Base-by-base conservation (phyloP, 768 basidiomycete genomes). In the Artomyces pyxidatus region DNA sequence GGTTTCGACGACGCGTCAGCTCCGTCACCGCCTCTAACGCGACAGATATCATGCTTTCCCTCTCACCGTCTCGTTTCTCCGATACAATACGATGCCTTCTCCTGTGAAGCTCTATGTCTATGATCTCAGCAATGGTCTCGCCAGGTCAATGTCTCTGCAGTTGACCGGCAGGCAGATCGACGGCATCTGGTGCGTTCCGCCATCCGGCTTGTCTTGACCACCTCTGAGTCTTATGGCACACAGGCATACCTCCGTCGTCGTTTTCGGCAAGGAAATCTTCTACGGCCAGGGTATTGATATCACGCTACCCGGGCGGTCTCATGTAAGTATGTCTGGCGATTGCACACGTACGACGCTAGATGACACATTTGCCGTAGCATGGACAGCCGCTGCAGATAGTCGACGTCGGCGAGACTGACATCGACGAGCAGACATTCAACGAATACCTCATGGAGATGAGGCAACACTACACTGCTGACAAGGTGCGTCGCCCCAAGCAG, bases 161-260 rank as follows among this genome's bases (percentile, higher is more conserved):
- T 72, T 96, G 35, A 87, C 86, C 0, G 94, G 94, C 4, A 77
- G 80, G 45, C 90, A 93, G 65, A 90, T 96, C 46, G 89, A 96
- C 53, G 94, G 94, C 0, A 81, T 98, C 45, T 98, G 94, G 93
- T 89, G 47, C 55, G 76, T 65, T 47, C 25, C 27, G 30, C 4
- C 19, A 26, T 28, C 23, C 19, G 8, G 1, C 29, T 27, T 25
- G n/a, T 55, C 48, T 7, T 3, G 21, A 23, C 26, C 8, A 22
- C 21, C 4, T 12, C 42, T 44, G 29, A 4, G 19, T 16, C 44
- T 56, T 40, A 60, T 48, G 43, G 55, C 29, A 48, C 45, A 42
- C 55, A 88, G 91, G 92, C 94, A 98, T 66, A 95, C 94, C 0
- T 91, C 89, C 14, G 76, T 97, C 19, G 92, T 96, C 40, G 82